Base-by-base conservation (phyloP, 495 filamentous ascomycete species). In the Penicillium atrosanguineum region DNA sequence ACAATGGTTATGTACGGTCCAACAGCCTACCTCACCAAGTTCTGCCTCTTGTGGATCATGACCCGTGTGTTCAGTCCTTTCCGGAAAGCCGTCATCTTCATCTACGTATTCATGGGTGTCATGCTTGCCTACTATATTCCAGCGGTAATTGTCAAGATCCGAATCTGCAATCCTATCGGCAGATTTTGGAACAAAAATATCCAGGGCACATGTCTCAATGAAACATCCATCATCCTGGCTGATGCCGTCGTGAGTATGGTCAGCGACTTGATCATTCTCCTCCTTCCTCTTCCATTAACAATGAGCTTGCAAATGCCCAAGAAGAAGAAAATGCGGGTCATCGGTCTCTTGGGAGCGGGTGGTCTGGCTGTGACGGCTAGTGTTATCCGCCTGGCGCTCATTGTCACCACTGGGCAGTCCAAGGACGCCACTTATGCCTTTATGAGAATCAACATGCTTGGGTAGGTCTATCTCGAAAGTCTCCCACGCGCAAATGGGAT, bases 1-100 rank as follows among this genome's bases (percentile, higher is more conserved):
- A 65, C 62, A 46, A 67, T 68, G 52, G 59, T 77, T 50, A 63
- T 75, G 50, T 75, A 77, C 51, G 72, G 68, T 3, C 72, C 72
- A 40, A 73, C 64, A 15, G 70, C 71, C 25, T 69, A 64, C 37
- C 57, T 72, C 29, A 73, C 70, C 39, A 77, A 77, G 50, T 28
- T 73, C 21, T 67, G 68, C 19, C 65, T 77, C 7, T 64, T 75
- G 4, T 61, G 68, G 53, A 71, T 77, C 57, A 65, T 77, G 48
- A 59, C 65, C 14, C 66, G 73, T 9, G 62, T 75, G 4, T 75
- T 75, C 63, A 62, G 57, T 12, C 67, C 71, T 1, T 70, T 62
- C 56, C 60, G 58, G 25, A 64, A 62, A 60, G 56, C 61, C 43
- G 60, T 72, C 26, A 61, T 70, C 7, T 59, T 65, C 46, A 69